Evolutionary conservation across 306 rosid species (phyloP), one percentile per base, ranked within the genome.

Genomic region (Fagus sylvatica): DNA sequence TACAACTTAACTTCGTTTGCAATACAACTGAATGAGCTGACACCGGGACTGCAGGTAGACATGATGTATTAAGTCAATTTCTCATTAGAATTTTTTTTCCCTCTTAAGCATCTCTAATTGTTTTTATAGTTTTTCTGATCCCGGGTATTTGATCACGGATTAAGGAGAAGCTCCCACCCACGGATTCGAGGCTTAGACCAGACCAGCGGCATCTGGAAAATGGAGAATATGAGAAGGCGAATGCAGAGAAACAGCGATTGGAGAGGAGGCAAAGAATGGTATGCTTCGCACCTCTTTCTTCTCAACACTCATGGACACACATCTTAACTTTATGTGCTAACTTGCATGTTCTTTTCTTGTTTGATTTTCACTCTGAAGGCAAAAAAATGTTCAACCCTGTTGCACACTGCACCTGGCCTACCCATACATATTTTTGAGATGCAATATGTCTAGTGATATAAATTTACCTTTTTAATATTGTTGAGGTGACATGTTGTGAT

Each of bases 111-210:
- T 84, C 64, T 84, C 88, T 90, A 79, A 79, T 85, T 75, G 79
- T 74, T 80, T 87, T 78, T 82, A 82, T 92, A 86, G 90, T 86
- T 84, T 88, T 81, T 91, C 97, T 92, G 91, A 92, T 95, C 80
- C 88, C 43, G 86, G 93, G 89, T 87, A 82, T 95, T 91, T 95
- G 90, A 88, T 93, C 90, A 88, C 90, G 93, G 93, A 87, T 95
- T 91, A 88, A 95, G 99, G 99, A 89, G 92, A 95, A 90, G 85
- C 99, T 95, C 70, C 99, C 99, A 40, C 96, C 99, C 79, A 95
- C 99, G 75, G 99, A 95, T 88, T 95, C 99, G 62, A 88, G 99
- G 88, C 89, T 93, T 67, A 88, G 99, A 81, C 99, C 99, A 2
- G 99, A 95, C 85, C 99, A 95, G 81, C 93, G 99, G 75, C 93